Evolutionary conservation across 352 stramenopile genomes (phyloP).

Genomic region (Albugo candida): DNA sequence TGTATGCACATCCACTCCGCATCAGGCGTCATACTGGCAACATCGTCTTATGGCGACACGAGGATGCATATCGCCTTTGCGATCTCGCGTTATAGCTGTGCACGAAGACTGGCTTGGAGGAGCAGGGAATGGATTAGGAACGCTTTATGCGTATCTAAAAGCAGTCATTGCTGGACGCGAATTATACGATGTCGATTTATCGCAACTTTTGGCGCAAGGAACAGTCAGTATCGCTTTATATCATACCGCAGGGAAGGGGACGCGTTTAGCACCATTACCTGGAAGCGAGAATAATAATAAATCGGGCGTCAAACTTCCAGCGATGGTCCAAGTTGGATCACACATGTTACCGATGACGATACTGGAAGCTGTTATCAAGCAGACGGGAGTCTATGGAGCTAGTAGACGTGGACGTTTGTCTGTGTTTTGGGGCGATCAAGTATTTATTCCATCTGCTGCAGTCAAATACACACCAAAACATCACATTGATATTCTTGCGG

Average conservation of each 20-base stretch:
- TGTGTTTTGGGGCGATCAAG: slow-evolving; percentile 98
- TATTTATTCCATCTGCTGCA: slow-evolving; percentile 89
- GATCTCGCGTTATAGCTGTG: slow-evolving; percentile 89
- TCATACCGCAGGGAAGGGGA: slow-evolving; percentile 96
- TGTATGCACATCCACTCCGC: slow-evolving; percentile 91
- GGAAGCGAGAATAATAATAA: slow-evolving; percentile 99
- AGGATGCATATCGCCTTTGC: slow-evolving; percentile 52
- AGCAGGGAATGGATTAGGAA: slow-evolving; percentile 91
- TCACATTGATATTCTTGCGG: slow-evolving; percentile 96
- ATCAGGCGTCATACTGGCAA: slow-evolving; percentile 95
- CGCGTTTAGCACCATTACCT: slow-evolving; percentile 88
- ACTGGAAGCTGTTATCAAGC: slow-evolving; percentile 94
- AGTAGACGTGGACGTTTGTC: slow-evolving; percentile 86
- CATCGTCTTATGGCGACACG: slow-evolving; percentile 80
- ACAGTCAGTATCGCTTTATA: slow-evolving; percentile 89
- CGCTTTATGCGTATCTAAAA: slow-evolving; percentile 93
- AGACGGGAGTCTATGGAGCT: slow-evolving; percentile 93
- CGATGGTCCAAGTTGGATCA: slow-evolving; percentile 78
- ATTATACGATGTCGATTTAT: slow-evolving; percentile 77
- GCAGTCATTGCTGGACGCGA: slow-evolving; percentile 71
- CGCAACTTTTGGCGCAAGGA: slow-evolving; percentile 35
- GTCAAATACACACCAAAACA: slow-evolving; percentile 88
- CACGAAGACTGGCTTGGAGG: slow-evolving; percentile 91
- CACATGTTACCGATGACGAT: slow-evolving; percentile 89
- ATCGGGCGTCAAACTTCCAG: slow-evolving; percentile 94